Evolutionary conservation across 306 rosid species (phyloP).

Genomic region (Lathyrus aphaca): DNA sequence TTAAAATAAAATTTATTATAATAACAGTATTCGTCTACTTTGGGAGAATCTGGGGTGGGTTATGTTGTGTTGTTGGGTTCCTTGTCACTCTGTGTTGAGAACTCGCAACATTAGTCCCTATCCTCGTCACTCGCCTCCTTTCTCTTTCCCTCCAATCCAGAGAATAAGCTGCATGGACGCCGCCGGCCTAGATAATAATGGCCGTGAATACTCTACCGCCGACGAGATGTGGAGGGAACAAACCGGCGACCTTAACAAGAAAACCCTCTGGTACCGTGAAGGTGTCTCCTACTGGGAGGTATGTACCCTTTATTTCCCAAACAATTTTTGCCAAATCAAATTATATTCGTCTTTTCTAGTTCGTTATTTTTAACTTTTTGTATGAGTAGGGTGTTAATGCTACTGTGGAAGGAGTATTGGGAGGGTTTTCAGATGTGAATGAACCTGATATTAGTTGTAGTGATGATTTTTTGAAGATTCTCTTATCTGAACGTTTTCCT

Average conservation of each 20-base stretch:
- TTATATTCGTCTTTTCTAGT: not conserved
- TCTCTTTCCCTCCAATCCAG: constrained; percentile 5
- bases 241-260: constrained; percentile 67
- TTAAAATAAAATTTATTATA: too few relatives aligned
- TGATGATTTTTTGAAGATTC: constrained; percentile 70
- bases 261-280: constrained; percentile 72
- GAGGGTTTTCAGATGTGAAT: constrained; percentile 75
- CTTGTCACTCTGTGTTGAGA: not conserved
- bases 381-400: constrained; percentile 74
- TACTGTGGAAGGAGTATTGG: constrained; percentile 84
- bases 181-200: constrained; percentile 72
- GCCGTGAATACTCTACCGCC: constrained; percentile 68
- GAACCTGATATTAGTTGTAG: constrained; percentile 72
- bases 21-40: too few relatives aligned
- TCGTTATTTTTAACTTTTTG: constrained; percentile 6
- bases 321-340: not conserved
- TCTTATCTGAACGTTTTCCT: constrained; percentile 63
- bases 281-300: constrained; percentile 97
- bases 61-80: constrained; percentile 27
- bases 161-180: constrained; percentile 52
- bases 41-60: not conserved
- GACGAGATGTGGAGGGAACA: constrained; percentile 93
- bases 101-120: not conserved
- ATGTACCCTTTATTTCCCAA: constrained; percentile 31
- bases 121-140: not conserved